Percentiles rank a stretch among this genome's conserved stretches.
phyloP scores from a whole-genome alignment of 78 protist genomes.

The Dictyostelium brefeldianum region DNA sequence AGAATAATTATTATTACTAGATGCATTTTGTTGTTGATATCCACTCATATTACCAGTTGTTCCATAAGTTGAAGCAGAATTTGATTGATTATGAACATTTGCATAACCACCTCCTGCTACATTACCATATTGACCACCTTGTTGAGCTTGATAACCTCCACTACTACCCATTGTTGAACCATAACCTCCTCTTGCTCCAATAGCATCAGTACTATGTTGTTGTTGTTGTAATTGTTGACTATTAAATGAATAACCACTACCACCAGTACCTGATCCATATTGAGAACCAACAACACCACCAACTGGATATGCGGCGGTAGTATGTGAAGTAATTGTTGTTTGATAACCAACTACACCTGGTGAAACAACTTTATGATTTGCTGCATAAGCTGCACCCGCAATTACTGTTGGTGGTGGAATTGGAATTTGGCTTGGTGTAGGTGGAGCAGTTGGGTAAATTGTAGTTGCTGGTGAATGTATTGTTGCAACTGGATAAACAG shows the following conservation, averaged over 20 bases:
- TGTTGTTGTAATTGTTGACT: neutral
- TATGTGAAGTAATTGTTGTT: conserved; percentile 14
- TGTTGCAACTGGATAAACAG: neutral
- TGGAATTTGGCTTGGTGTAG: neutral
- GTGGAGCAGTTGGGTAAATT: neutral
- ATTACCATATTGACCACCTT: neutral
- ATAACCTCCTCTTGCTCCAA: neutral
- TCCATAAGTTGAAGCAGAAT: neutral
- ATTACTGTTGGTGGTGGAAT: neutral
- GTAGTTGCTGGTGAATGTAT: neutral
- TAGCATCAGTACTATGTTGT: neutral
- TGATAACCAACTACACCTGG: conserved; percentile 9
- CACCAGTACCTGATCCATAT: neutral
- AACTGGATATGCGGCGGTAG: neutral
- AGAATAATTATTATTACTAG: conserved; percentile 4
- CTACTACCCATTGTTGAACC: neutral
- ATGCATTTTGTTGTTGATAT: neutral
- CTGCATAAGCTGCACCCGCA: neutral
- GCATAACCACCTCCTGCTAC: neutral
- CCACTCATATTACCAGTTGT: neutral
- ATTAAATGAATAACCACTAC: neutral
- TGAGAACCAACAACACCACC: neutral
- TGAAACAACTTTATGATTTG: neutral
- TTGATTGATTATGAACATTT: neutral
- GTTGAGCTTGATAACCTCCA: neutral